Evolutionary conservation across 2,329 filamentous ascomycete genomes (phyloP).

Genomic region (Aspergillus unguis): DNA sequence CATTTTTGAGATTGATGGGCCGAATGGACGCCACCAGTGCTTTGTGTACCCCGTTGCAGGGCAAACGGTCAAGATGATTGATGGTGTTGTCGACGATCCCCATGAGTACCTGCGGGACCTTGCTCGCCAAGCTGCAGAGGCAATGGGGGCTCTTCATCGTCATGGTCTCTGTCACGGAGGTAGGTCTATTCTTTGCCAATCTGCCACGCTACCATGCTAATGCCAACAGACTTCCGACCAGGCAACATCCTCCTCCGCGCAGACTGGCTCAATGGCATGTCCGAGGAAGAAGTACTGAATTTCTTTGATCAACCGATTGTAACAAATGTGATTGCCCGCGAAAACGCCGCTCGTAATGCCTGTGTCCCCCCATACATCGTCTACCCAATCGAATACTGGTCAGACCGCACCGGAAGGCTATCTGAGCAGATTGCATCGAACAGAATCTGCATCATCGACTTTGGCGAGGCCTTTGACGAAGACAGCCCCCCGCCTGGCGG

Average conservation of each 20-base stretch:
- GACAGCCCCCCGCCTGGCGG: background rate
- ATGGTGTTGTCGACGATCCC: background rate
- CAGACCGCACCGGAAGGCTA: background rate
- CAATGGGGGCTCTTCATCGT: slow-evolving; percentile 1
- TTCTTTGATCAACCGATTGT: background rate
- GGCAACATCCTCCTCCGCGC: background rate
- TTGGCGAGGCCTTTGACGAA: background rate
- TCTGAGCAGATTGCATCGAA: background rate
- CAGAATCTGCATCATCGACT: background rate
- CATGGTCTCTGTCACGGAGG: slow-evolving; percentile 1
- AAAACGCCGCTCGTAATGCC: background rate
- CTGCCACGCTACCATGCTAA: background rate
- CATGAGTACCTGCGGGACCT: background rate
- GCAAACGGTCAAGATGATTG: background rate
- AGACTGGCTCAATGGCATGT: background rate
- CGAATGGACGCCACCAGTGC: slow-evolving; percentile 1
- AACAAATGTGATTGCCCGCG: background rate
- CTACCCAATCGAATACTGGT: background rate
- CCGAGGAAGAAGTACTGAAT: background rate
- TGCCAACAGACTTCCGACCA: background rate
- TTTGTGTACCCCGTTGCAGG: background rate
- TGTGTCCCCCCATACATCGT: background rate
- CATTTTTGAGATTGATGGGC: background rate
- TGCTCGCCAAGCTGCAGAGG: background rate
- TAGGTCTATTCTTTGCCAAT: background rate